phyloP scores from a whole-genome alignment of 2,329 filamentous ascomycete genomes.

The Calonectria crousiana region DNA sequence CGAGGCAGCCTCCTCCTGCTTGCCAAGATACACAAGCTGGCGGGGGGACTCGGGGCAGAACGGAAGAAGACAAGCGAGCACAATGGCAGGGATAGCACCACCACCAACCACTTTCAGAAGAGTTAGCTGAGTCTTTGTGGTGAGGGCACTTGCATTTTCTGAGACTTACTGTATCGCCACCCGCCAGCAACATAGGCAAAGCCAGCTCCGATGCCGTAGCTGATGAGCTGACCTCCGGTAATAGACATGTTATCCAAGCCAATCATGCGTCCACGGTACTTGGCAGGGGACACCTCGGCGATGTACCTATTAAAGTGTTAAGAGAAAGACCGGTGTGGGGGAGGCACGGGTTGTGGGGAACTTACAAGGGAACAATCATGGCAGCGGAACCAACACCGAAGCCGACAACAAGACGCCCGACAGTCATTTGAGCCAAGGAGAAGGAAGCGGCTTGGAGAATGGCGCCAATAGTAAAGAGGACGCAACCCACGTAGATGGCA shows the following conservation, averaged over 20 bases:
- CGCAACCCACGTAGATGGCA: constrained; percentile 44
- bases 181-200: constrained; percentile 55
- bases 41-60: constrained; percentile 63
- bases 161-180: constrained; percentile 56
- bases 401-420: constrained; percentile 58
- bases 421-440: constrained; percentile 43
- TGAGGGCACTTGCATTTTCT: background rate
- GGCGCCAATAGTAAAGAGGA: constrained; percentile 42
- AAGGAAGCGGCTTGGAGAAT: constrained; percentile 45
- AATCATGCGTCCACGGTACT: constrained; percentile 62
- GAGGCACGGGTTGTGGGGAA: background rate
- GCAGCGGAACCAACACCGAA: constrained; percentile 62
- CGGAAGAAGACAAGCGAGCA: constrained; percentile 56
- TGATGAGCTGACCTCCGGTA: constrained; percentile 55
- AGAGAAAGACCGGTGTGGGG: background rate
- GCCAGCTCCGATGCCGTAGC: constrained; percentile 55
- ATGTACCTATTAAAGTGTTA: constrained; percentile 53
- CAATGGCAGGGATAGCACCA: constrained; percentile 60
- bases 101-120: constrained; percentile 54
- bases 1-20: constrained; percentile 52
- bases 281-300: constrained; percentile 62
- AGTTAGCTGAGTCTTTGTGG: background rate
- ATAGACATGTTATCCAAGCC: constrained; percentile 61
- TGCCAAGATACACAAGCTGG: constrained; percentile 58
- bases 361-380: constrained; percentile 56